Base-by-base conservation (phyloP, 306 rosid genomes). In the Begonia loranthoides region DNA sequence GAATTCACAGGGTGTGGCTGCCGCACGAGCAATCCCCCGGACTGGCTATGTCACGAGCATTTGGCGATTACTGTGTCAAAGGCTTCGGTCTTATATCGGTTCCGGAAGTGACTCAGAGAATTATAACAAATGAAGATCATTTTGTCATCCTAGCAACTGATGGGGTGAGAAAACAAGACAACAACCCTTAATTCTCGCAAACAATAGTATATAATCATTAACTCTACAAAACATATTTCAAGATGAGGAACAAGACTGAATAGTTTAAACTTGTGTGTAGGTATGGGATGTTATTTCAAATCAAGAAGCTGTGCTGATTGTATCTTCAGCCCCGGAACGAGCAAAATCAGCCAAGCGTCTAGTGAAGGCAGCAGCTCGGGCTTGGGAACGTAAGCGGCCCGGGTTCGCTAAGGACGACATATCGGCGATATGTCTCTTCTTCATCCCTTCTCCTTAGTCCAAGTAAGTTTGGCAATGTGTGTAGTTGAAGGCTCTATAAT, bases 251-350 rank as follows among this genome's bases (percentile, higher is more conserved):
- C 36, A 28, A 28, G 36, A 28, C 36, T 28, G 36, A 28, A 4
- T 28, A 28, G 36, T 28, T 28, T 28, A 28, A 28, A 5, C 9
- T 28, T 28, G 4, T 28, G 9, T 28, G 8, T 21, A 90, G 99
- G 94, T 90, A 24, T 90, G 99, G 99, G 99, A 90, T 73, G 99
- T 90, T 7, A 59, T 90, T 17, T 80, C 99, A 1, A 90, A 86
- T 45, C 66, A 90, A 69, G 99, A 90, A 76, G 99, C 99, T n/a
- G 86, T 90, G n/a, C 67, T 82, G 22, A 73, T 90, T 15, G 78
- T 86, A 12, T 68, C 69, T 8, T 74, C 95, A 4, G 59, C 87
- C 16, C 28, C 63, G 1, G 88, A 86, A 21, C 72, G 62, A 55
- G 76, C 72, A 12, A 80, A 80, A 51, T 62, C 94, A 4, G 86